A percentile compares a stretch with the other conserved stretches of the same genome.
phyloP scores from a whole-genome alignment of 2,329 filamentous ascomycete species.

The Colletotrichum euphorbiae region DNA sequence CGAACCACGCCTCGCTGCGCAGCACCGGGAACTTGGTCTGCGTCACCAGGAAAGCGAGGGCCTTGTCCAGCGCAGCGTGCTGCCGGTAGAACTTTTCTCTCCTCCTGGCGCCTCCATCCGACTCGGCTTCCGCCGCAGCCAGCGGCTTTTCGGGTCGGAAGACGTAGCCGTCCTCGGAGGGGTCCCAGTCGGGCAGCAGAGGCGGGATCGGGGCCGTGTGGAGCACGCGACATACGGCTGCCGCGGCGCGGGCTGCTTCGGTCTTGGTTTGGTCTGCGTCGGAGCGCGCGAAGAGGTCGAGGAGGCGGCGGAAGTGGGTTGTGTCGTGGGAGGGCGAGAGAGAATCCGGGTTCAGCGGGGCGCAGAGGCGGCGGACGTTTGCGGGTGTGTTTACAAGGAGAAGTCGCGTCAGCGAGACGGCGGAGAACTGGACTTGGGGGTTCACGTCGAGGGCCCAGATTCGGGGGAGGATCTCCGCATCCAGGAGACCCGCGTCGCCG shows the following conservation, averaged over 20 bases:
- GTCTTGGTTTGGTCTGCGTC: slow-evolving; percentile 66
- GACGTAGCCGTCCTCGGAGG: slow-evolving; percentile 46
- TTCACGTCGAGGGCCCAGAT: slow-evolving; percentile 64
- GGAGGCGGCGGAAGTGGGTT: slow-evolving; percentile 52
- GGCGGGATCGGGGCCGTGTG: slow-evolving; percentile 55
- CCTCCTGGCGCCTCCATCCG: slow-evolving; percentile 40
- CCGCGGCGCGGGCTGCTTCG: slow-evolving; percentile 67
- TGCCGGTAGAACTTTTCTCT: slow-evolving; percentile 57
- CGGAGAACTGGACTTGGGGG: slow-evolving; percentile 62
- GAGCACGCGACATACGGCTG: slow-evolving; percentile 65
- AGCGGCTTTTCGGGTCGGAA: slow-evolving; percentile 37
- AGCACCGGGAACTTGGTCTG: slow-evolving; percentile 70
- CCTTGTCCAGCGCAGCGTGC: slow-evolving; percentile 55
- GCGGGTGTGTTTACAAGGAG: slow-evolving; percentile 64
- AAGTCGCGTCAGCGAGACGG: slow-evolving; percentile 68
- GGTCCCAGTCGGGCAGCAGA: slow-evolving; percentile 50
- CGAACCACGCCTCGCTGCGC: slow-evolving; percentile 71
- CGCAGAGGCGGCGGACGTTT: slow-evolving; percentile 65
- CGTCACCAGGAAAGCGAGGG: slow-evolving; percentile 64
- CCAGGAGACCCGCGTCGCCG: slow-evolving; percentile 58
- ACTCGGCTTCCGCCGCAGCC: slow-evolving; percentile 23
- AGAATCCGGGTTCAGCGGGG: slow-evolving; percentile 51
- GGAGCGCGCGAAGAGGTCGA: slow-evolving; percentile 52
- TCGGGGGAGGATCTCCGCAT: slow-evolving; percentile 59
- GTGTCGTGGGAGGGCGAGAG: slow-evolving; percentile 42